Conservation (phyloP, 2,329 filamentous ascomycete genomes). For the Neofusicoccum kwambonambiense region DNA sequence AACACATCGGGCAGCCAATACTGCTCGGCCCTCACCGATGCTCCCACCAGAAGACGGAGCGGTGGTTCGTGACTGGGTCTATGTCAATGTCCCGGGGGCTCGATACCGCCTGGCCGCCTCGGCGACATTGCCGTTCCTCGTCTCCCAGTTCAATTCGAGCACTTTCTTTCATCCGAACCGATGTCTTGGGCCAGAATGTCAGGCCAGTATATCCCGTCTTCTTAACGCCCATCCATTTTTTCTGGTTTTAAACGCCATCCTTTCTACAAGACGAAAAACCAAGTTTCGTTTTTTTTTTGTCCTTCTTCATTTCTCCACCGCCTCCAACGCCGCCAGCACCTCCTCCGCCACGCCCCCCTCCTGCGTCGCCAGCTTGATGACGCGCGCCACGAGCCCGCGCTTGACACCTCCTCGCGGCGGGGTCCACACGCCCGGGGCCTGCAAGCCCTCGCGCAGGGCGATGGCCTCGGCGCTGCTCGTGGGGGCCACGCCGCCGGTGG, state of each 20-base stretch:
- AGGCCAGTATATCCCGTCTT: too few species aligned
- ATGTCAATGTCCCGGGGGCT: too few species aligned
- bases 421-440: constrained; percentile 73
- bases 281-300: neutral
- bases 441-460: constrained; percentile 54
- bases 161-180: neutral
- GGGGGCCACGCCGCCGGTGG: constrained; percentile 41
- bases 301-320: constrained; percentile 56
- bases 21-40: too few species aligned
- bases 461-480: constrained; percentile 40
- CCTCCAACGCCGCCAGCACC: constrained; percentile 76
- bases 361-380: constrained; percentile 75
- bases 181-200: neutral
- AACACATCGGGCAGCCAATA: too few species aligned
- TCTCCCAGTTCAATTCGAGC: too few species aligned
- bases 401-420: constrained; percentile 81
- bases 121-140: too few species aligned
- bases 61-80: too few species aligned
- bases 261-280: neutral
- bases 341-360: constrained; percentile 81
- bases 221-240: too few species aligned
- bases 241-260: neutral
- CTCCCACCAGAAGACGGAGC: too few species aligned
- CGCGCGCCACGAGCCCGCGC: constrained; percentile 66
- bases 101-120: too few species aligned